Conservation (phyloP, 2,329 filamentous ascomycete species). For the Trichoderma oligosporum region DNA sequence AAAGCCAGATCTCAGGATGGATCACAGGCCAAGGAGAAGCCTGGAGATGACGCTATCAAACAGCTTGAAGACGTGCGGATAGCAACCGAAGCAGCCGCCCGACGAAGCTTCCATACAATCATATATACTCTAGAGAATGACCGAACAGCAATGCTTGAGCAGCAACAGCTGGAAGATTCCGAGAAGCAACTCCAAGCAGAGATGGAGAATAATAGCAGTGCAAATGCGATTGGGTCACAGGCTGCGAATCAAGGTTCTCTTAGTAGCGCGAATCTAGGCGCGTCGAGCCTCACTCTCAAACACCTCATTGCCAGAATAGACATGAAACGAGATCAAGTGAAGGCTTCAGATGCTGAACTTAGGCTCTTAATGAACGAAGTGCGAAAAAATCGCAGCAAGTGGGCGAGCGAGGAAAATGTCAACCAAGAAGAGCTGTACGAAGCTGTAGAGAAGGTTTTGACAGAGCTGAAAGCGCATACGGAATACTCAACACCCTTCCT, state of each 20-base stretch:
- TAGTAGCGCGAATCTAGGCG: conserved; percentile 89
- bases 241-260: conserved; percentile 77
- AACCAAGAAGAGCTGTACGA: conserved; percentile 98
- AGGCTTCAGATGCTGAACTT: conserved; percentile 88
- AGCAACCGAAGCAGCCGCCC: conserved; percentile 83
- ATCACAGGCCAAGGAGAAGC: conserved; percentile 57
- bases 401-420: conserved; percentile 96
- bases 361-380: conserved; percentile 95
- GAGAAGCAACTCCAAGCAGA: conserved; percentile 95
- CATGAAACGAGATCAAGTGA: conserved; percentile 82
- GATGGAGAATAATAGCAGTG: conserved; percentile 66
- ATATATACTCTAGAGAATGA: conserved; percentile 97
- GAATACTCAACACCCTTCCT: conserved; percentile 97
- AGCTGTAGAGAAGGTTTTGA: conserved; percentile 91
- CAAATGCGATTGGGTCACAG: conserved; percentile 46
- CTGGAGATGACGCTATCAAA: conserved; percentile 84
- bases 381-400: conserved; percentile 95
- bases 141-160: conserved; percentile 92
- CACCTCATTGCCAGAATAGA: conserved; percentile 96
- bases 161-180: conserved; percentile 93
- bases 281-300: conserved; percentile 92
- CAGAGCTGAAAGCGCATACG: conserved; percentile 93
- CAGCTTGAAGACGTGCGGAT: conserved; percentile 89
- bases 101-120: conserved; percentile 84
- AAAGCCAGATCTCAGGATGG: conserved; percentile 50